Evolutionary conservation across 2,329 filamentous ascomycete species (phyloP).

Genomic region (Allantophomopsis lycopodina): DNA sequence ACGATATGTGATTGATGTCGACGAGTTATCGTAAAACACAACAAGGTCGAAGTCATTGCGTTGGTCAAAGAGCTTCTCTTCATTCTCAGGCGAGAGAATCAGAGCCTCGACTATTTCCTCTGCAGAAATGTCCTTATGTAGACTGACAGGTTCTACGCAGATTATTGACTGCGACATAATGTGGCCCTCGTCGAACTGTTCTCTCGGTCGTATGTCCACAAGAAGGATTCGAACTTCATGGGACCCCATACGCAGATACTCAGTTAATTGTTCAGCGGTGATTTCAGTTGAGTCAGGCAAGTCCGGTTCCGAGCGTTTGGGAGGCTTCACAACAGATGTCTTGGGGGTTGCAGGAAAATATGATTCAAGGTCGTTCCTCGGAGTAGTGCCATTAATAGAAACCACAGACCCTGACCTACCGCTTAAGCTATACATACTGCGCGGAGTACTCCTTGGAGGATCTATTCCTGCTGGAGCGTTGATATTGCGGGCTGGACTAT

Average conservation of each 20-base stretch:
- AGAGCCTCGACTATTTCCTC: constrained; percentile 52
- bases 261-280: constrained; percentile 50
- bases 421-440: constrained; percentile 10
- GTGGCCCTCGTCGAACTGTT: constrained; percentile 77
- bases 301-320: background rate
- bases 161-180: constrained; percentile 75
- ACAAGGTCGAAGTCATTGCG: constrained; percentile 71
- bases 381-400: constrained; percentile 11
- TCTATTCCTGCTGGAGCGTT: constrained; percentile 11
- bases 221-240: constrained; percentile 54
- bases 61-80: constrained; percentile 59
- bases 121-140: constrained; percentile 53
- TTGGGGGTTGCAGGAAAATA: constrained; percentile 10
- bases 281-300: constrained; percentile 12
- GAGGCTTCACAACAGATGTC: background rate
- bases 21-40: constrained; percentile 74
- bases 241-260: constrained; percentile 45
- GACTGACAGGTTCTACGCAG: constrained; percentile 74
- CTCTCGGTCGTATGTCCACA: constrained; percentile 72
- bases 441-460: constrained; percentile 11
- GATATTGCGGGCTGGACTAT: constrained; percentile 17
- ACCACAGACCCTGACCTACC: constrained; percentile 11
- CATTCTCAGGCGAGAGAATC: constrained; percentile 57
- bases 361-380: constrained; percentile 6
- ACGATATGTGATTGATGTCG: constrained; percentile 21